Evolutionary conservation across 371 early-diverging fungal genomes (phyloP).

Genomic region (Amoeboradix gromovi): DNA sequence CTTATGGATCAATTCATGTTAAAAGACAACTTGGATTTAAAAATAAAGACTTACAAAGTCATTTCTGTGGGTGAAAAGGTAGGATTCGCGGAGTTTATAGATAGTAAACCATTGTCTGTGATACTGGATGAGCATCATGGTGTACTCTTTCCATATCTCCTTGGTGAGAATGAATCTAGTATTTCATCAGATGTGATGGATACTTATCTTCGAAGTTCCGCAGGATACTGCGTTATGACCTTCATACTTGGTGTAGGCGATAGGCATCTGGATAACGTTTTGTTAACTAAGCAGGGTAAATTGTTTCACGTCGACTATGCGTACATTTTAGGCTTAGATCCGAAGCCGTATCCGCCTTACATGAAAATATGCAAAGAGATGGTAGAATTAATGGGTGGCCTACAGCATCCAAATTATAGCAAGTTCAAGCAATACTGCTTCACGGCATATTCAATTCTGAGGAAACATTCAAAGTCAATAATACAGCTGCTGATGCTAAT

Average conservation of each 20-base stretch:
- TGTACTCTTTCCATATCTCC: too few species aligned
- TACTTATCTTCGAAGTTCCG: slow-evolving; percentile 10
- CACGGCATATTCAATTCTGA: slow-evolving; percentile 61
- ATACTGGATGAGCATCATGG: slow-evolving; percentile 58
- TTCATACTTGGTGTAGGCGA: slow-evolving; percentile 96
- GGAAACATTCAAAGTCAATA: slow-evolving; percentile 70
- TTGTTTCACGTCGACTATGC: slow-evolving; percentile 95
- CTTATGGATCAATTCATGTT: slow-evolving; percentile 72
- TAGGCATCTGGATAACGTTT: slow-evolving; percentile 81
- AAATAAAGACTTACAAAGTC: slow-evolving; percentile 68
- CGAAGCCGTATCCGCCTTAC: slow-evolving; percentile 92
- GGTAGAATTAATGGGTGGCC: slow-evolving; percentile 93
- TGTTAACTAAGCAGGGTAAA: slow-evolving; percentile 57
- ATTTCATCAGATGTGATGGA: not conserved
- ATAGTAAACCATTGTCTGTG: slow-evolving; percentile 48
- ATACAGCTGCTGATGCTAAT: slow-evolving; percentile 77
- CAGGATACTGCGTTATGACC: slow-evolving; percentile 91
- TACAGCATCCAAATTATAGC: slow-evolving; percentile 40
- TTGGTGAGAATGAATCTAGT: too few species aligned
- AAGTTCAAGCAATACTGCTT: slow-evolving; percentile 66
- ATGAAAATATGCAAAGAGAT: slow-evolving; percentile 96
- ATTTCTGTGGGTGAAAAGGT: slow-evolving; percentile 57
- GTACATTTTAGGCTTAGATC: slow-evolving; percentile 84
- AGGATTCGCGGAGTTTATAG: slow-evolving; percentile 64
- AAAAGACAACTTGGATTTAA: slow-evolving; percentile 73